Evolutionary conservation across 192 early-diverging fungal species (phyloP), one percentile per base, ranked within the genome.

Genomic region (Phycomyces nitens): DNA sequence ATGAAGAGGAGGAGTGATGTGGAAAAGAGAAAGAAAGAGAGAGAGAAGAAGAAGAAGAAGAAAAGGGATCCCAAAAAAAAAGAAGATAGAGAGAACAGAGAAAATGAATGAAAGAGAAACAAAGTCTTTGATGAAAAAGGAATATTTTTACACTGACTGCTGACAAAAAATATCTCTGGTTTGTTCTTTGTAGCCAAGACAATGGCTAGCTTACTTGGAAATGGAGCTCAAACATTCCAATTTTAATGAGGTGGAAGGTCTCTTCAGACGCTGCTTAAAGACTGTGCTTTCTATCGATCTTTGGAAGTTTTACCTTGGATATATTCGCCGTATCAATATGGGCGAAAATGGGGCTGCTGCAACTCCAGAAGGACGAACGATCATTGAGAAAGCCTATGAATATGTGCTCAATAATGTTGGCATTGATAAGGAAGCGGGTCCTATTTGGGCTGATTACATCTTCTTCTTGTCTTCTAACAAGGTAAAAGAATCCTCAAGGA

Each of bases 371-470:
- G 71, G 83, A n/a, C 81, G 88, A 23, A 69, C 65, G 8, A 87
- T 84, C 20, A 86, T 98, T 58, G 76, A 78, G 64, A 88, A 92
- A 65, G 86, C 94, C 15, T 97, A 86, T 76, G 94, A 97, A 69
- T 92, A 89, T 71, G 93, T 94, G 15, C 75, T 99, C 1, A 82
- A 87, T 51, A 88, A 93, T 68, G 82, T 99, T 43, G 96, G 96
- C 0, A 70, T 84, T 9, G 95, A 99, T 71, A 88, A 88, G 52
- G 93, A 95, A 22, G 84, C 95, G 6, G 95, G 94, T 1, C 69
- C 72, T 29, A 88, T 99, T 29, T 99, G 96, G 96, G 67, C 78
- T 11, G 88, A 95, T 54, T 99, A 94, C 66, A 77, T 97, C 34
- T 78, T 75, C 22, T 98, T 94, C 71, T 66, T 94, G 53, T 1